Percentiles rank a stretch among this genome's conserved stretches.
Evolutionary conservation across 768 basidiomycete species (phyloP).

Genomic region (Leccinum imitatum): DNA sequence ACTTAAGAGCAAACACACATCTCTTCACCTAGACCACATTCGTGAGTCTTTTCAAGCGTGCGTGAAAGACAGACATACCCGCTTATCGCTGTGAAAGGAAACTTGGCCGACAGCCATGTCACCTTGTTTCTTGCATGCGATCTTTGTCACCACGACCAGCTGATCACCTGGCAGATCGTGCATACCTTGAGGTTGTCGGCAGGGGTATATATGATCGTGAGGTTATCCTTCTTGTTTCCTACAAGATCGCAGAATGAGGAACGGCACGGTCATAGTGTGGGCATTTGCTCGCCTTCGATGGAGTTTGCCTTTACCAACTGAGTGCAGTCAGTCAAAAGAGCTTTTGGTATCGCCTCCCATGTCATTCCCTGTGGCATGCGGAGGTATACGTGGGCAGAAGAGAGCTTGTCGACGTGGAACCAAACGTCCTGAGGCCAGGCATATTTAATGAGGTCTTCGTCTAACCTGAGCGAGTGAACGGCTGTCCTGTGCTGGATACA

Average conservation of each 20-base stretch:
- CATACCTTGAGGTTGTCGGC: conserved; percentile 86
- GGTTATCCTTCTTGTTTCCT: conserved; percentile 96
- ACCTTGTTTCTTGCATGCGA: conserved; percentile 76
- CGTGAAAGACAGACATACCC: conserved; percentile 41
- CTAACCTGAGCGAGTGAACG: conserved; percentile 44
- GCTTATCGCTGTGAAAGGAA: conserved; percentile 89
- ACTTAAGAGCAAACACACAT: conserved; percentile 40
- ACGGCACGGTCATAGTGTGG: neutral
- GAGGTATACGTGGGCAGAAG: conserved; percentile 96
- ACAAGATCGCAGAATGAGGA: neutral
- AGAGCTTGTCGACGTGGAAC: conserved; percentile 99
- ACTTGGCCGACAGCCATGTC: conserved; percentile 98
- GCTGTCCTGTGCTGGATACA: neutral
- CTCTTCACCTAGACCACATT: conserved; percentile 66
- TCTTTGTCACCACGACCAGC: neutral
- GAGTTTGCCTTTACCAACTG: conserved; percentile 98
- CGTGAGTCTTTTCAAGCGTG: neutral
- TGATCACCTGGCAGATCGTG: neutral
- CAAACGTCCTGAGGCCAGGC: conserved; percentile 87
- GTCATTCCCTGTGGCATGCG: conserved; percentile 77
- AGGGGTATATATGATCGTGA: conserved; percentile 94
- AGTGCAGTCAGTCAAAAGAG: conserved; percentile 79
- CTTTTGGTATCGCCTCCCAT: conserved; percentile 87
- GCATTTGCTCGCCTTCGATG: conserved; percentile 65
- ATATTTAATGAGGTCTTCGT: conserved; percentile 94